phyloP scores from a whole-genome alignment of 2,329 filamentous ascomycete genomes.

The Exophiala lecanii-corni region DNA sequence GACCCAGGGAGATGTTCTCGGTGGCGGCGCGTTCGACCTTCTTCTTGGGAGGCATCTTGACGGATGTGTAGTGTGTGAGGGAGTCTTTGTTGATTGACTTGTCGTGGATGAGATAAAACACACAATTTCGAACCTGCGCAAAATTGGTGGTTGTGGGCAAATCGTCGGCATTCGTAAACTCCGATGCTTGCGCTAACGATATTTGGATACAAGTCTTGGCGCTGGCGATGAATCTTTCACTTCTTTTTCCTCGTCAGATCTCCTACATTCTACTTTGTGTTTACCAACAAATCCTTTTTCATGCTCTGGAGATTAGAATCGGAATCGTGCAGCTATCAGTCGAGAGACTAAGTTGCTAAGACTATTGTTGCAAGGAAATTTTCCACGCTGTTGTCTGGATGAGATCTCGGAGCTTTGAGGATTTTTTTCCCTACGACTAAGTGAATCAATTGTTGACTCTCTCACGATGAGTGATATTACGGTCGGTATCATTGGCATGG shows the following conservation, averaged over 20 bases:
- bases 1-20: conserved; percentile 98
- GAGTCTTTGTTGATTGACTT: conserved; percentile 1
- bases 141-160: conserved; percentile 1
- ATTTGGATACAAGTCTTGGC: conserved; percentile 3
- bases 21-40: conserved; percentile 69
- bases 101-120: not conserved
- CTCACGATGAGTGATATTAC: conserved; percentile 61
- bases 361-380: too few relatives aligned
- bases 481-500: conserved; percentile 96
- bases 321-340: too few relatives aligned
- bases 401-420: too few relatives aligned
- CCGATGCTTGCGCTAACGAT: conserved; percentile 1
- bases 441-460: not conserved
- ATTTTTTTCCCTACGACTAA: too few relatives aligned
- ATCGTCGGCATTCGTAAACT: not conserved
- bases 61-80: conserved; percentile 1
- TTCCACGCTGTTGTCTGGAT: too few relatives aligned
- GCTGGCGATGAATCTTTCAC: conserved; percentile 1
- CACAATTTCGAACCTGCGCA: conserved; percentile 3
- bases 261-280: too few relatives aligned
- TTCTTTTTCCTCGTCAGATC: too few relatives aligned
- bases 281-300: too few relatives aligned
- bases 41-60: conserved; percentile 93
- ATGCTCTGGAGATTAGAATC: too few relatives aligned
- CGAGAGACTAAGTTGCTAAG: too few relatives aligned